phyloP scores from a whole-genome alignment of 768 basidiomycete species.

The Suillus occidentalis region DNA sequence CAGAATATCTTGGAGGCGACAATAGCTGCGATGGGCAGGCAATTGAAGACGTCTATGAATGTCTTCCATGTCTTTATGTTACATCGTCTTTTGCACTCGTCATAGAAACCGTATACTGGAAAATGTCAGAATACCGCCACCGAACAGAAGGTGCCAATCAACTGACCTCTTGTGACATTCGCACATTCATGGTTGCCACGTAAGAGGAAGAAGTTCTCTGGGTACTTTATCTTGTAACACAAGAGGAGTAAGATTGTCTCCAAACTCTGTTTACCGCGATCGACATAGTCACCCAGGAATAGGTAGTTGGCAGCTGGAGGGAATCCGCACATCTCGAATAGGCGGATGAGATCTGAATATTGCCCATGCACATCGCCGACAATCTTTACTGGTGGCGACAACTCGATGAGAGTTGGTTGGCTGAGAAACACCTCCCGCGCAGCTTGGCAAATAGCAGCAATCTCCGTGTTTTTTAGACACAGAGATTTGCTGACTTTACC shows the following conservation, averaged over 20 bases:
- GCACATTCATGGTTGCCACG: constrained; percentile 99
- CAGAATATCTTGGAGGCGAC: constrained; percentile 99
- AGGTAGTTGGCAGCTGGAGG: constrained; percentile 97
- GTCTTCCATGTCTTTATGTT: constrained; percentile 99
- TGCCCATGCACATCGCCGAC: constrained; percentile 99
- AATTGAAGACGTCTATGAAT: constrained; percentile 99
- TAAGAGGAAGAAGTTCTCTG: constrained; percentile 98
- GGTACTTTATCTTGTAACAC: constrained; percentile 99
- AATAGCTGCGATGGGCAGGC: constrained; percentile 96
- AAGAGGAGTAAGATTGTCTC: constrained; percentile 96
- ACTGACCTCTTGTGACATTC: constrained; percentile 94
- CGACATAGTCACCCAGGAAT: constrained; percentile 98
- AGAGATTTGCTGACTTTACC: constrained; percentile 97
- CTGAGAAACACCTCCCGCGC: constrained; percentile 95
- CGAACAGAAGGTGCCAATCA: constrained; percentile 11
- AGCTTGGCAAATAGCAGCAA: constrained; percentile 89
- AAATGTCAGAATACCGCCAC: constrained; percentile 17
- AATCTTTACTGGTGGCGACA: constrained; percentile 98
- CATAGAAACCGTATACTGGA: constrained; percentile 97
- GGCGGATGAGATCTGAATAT: constrained; percentile 95
- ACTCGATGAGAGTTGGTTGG: constrained; percentile 96
- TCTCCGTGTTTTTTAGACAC: constrained; percentile 95
- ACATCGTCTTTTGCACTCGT: constrained; percentile 99
- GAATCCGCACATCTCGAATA: constrained; percentile 99
- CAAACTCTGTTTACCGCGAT: constrained; percentile 96